Conservation (phyloP, 352 stramenopile genomes). For the Globisporangium apiculatum region DNA sequence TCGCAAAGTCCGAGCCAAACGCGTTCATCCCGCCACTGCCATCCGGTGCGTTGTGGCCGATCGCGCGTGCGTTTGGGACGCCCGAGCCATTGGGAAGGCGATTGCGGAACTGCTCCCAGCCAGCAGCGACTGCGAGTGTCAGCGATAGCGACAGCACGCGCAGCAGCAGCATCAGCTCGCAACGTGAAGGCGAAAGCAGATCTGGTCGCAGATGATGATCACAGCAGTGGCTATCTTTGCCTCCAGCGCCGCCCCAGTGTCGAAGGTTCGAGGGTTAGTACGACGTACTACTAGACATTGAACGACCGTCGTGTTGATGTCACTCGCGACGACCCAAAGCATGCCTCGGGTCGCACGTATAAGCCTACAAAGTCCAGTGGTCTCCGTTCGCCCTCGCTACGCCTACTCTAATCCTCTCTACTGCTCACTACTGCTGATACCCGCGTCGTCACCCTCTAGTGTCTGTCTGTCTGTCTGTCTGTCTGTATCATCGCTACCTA, state of each 20-base stretch:
- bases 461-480: not conserved
- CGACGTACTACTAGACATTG: too few species aligned
- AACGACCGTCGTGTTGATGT: not conserved
- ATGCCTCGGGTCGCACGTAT: too few species aligned
- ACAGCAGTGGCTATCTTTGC: not conserved
- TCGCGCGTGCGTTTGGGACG: constrained; percentile 1
- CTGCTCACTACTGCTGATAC: too few species aligned
- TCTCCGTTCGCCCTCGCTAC: too few species aligned
- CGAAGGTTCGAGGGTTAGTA: too few species aligned
- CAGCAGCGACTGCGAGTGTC: not conserved
- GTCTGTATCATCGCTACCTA: not conserved
- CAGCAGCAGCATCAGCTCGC: not conserved
- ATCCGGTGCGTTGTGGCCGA: constrained; percentile 1
- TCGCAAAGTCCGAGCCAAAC: constrained; percentile 5
- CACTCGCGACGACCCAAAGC: not conserved
- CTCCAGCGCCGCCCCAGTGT: too few species aligned
- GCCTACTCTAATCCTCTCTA: too few species aligned
- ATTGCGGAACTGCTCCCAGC: constrained; percentile 8
- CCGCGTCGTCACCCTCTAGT: too few species aligned
- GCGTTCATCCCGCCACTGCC: constrained; percentile 3
- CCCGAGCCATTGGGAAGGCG: constrained; percentile 3
- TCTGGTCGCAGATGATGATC: too few species aligned
- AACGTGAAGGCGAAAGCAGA: not conserved
- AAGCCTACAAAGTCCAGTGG: too few species aligned
- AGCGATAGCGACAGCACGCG: not conserved